These are phyloP conservation scores for Dryas drummondii DNA, from an alignment of 306 rosid species.

Conservation along the genomic window DNA sequence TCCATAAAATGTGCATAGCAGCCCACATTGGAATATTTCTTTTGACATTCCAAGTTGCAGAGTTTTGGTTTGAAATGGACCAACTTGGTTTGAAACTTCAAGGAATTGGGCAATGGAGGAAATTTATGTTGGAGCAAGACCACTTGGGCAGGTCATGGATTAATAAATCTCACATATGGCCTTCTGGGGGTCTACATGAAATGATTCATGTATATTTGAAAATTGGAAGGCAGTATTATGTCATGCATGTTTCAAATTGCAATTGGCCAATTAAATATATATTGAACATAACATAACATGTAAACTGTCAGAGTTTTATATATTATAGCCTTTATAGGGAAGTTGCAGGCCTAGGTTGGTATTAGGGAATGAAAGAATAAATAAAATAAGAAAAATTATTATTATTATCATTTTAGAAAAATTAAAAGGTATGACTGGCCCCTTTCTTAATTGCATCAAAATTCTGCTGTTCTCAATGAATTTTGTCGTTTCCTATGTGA, in stretches of 20 bases:
- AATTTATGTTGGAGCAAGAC: neutral
- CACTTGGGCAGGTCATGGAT: constrained; percentile 3
- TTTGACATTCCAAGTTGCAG: too few species aligned
- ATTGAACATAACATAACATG: too few species aligned
- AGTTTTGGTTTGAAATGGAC: too few species aligned
- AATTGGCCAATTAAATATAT: too few species aligned
- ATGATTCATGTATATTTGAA: neutral
- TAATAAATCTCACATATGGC: neutral
- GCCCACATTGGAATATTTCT: too few species aligned
- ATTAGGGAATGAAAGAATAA: neutral
- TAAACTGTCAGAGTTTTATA: neutral
- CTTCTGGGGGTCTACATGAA: neutral
- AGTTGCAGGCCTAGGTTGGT: constrained; percentile 2
- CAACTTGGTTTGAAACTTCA: neutral
- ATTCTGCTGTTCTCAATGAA: neutral
- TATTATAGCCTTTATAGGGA: neutral
- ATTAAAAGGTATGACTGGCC: too few species aligned
- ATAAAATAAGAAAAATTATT: neutral
- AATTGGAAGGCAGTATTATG: constrained; percentile 5
- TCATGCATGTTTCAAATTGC: constrained; percentile 7
- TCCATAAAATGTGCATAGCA: too few species aligned
- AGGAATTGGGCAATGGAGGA: neutral
- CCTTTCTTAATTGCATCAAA: neutral
- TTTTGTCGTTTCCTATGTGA: neutral
- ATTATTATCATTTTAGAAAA: too few species aligned